Conservation (phyloP, 164 flowering plant species). For the Macadamia tetraphylla region DNA sequence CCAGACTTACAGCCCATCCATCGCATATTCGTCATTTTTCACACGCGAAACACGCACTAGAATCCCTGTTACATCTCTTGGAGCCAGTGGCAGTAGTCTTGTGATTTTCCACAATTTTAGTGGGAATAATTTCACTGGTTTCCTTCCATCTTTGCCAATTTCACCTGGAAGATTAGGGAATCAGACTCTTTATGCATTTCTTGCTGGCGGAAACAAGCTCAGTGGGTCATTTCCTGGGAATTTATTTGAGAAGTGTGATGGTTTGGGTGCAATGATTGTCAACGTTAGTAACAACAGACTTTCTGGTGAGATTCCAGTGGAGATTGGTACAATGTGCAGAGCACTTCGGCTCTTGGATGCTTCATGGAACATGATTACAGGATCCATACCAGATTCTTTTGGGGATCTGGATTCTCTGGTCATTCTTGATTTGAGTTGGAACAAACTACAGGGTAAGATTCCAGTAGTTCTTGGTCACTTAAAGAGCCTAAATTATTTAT, state of each 20-base stretch:
- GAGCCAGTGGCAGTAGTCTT: slow-evolving; percentile 21
- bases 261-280: slow-evolving; percentile 37
- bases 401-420: slow-evolving; percentile 20
- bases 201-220: slow-evolving; percentile 53
- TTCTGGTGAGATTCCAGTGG: slow-evolving; percentile 50
- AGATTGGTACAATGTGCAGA: slow-evolving; percentile 28
- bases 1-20: slow-evolving; percentile 12
- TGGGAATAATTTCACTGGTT: slow-evolving; percentile 60
- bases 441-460: slow-evolving; percentile 23
- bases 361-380: slow-evolving; percentile 23
- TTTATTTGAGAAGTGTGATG: slow-evolving; percentile 55
- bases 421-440: slow-evolving; percentile 25
- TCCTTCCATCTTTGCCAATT: slow-evolving; percentile 44
- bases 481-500: slow-evolving; percentile 20
- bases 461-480: slow-evolving; percentile 16
- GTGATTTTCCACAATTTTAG: slow-evolving; percentile 61
- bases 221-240: slow-evolving; percentile 48
- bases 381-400: slow-evolving; percentile 21
- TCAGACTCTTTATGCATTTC: slow-evolving; percentile 54
- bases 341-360: slow-evolving; percentile 22
- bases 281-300: slow-evolving; percentile 57
- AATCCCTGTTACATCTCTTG: slow-evolving; percentile 22
- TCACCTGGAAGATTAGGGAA: slow-evolving; percentile 40
- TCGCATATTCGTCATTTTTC: slow-evolving; percentile 47
- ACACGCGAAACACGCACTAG: slow-evolving; percentile 23